These are phyloP conservation scores for Pseudogymnoascus sp. DNA, from an alignment of 2,329 filamentous ascomycete genomes.

Conservation along the genomic window DNA sequence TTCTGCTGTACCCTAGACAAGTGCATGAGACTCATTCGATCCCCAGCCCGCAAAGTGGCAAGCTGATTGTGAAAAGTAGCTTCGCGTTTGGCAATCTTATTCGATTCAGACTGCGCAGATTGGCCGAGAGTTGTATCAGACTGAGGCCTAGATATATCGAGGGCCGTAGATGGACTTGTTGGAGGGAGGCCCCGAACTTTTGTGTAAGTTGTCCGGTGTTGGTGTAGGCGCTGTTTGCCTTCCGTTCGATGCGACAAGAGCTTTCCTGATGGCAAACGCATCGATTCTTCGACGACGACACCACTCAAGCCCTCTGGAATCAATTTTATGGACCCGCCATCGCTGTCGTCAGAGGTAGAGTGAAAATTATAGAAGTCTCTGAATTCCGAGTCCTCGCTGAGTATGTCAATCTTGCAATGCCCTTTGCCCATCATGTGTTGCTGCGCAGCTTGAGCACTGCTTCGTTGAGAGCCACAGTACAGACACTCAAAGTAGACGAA, in stretches of 20 bases:
- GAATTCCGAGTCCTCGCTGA: constrained; percentile 29
- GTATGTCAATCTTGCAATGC: constrained; percentile 37
- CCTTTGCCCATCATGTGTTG: constrained; percentile 43
- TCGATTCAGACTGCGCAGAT: constrained; percentile 5
- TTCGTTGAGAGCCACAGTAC: constrained; percentile 37
- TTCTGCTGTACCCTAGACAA: background rate
- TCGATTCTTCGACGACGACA: background rate
- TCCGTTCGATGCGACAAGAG: constrained; percentile 6
- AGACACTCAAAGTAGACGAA: constrained; percentile 42
- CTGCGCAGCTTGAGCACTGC: constrained; percentile 36
- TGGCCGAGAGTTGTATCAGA: background rate
- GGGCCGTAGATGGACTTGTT: background rate
- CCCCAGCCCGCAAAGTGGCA: constrained; percentile 1
- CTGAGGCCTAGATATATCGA: constrained; percentile 2
- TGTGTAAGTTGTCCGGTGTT: background rate
- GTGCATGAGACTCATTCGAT: constrained; percentile 5
- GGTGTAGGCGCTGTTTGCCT: background rate
- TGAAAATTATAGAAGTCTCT: constrained; percentile 34
- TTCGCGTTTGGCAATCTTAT: constrained; percentile 1
- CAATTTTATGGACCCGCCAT: background rate
- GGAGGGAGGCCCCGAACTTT: background rate
- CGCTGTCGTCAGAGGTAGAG: background rate
- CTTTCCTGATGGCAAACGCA: constrained; percentile 6
- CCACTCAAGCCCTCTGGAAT: background rate
- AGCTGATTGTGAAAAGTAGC: constrained; percentile 4